Conservation (phyloP, 108 stramenopile species). For the Conticribra weissflogii region DNA sequence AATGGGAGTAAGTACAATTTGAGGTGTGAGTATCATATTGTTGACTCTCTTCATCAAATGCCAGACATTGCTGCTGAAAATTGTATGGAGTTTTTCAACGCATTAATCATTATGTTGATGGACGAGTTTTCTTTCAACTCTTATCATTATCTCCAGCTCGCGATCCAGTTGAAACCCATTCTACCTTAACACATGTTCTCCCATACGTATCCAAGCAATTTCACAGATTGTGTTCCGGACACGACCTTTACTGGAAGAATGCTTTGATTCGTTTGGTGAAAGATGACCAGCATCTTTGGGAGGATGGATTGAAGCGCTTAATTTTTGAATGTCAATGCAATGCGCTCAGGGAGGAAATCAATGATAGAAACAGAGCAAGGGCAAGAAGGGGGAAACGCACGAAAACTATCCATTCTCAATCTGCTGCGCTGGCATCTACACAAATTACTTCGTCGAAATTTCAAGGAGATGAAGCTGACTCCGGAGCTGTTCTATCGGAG, state of each 20-base stretch:
- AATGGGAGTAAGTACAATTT: not conserved
- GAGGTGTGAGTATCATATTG: conserved; percentile 1
- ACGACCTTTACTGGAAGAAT: conserved; percentile 60
- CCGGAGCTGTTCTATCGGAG: not conserved
- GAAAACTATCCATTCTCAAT: conserved; percentile 14
- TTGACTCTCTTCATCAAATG: too few relatives aligned
- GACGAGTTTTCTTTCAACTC: not conserved
- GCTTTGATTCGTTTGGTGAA: conserved; percentile 46
- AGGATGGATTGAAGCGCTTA: conserved; percentile 46
- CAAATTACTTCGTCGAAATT: conserved; percentile 2
- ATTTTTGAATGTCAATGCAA: conserved; percentile 41
- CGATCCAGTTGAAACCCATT: conserved; percentile 13
- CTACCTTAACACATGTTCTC: conserved; percentile 55
- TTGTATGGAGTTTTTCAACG: too few relatives aligned
- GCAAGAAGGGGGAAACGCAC: conserved; percentile 34
- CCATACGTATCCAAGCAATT: conserved; percentile 71
- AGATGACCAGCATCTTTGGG: conserved; percentile 48
- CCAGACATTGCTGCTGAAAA: too few relatives aligned
- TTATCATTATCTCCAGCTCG: conserved; percentile 3
- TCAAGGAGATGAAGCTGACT: not conserved
- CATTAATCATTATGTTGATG: too few relatives aligned
- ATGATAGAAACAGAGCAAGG: conserved; percentile 5
- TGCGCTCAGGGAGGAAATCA: conserved; percentile 23
- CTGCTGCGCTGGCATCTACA: not conserved
- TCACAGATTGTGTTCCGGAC: conserved; percentile 24